Percentiles rank a stretch among this genome's conserved stretches.
Evolutionary conservation across 495 filamentous ascomycete species (phyloP).

Genomic region (Penicillium coprophilum): DNA sequence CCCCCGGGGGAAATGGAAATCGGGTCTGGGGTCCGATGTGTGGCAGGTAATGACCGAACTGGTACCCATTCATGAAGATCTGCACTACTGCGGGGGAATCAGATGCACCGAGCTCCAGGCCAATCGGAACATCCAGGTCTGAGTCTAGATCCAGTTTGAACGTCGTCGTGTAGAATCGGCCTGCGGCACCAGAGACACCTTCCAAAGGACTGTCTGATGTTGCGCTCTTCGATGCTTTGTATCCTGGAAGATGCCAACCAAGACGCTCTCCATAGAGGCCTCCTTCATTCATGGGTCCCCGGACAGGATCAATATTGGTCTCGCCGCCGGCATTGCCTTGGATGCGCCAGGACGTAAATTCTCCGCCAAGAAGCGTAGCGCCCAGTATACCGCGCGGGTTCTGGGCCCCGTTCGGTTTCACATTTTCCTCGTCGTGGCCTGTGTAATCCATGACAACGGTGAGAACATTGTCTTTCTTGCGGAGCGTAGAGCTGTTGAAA

Average conservation of each 20-base stretch:
- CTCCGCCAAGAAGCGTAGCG: conserved; percentile 47
- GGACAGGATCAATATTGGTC: conserved; percentile 58
- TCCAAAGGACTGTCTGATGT: conserved; percentile 40
- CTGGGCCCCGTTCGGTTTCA: conserved; percentile 59
- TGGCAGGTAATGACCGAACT: conserved; percentile 51
- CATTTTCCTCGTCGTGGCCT: conserved; percentile 63
- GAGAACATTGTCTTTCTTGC: conserved; percentile 52
- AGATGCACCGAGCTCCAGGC: conserved; percentile 31
- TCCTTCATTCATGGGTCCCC: conserved; percentile 74
- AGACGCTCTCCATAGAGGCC: conserved; percentile 64
- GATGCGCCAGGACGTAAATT: conserved; percentile 65
- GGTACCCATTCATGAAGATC: conserved; percentile 46
- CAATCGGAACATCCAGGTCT: conserved; percentile 43
- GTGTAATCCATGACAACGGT: conserved; percentile 70
- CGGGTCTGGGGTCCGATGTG: conserved; percentile 50
- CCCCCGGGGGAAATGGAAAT: conserved; percentile 50
- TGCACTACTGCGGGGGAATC: conserved; percentile 33
- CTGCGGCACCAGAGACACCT: conserved; percentile 51
- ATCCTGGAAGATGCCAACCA: conserved; percentile 65
- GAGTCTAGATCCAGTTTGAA: conserved; percentile 53
- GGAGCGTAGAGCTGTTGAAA: conserved; percentile 46
- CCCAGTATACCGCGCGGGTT: conserved; percentile 66
- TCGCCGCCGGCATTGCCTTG: conserved; percentile 75
- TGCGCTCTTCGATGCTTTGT: conserved; percentile 45
- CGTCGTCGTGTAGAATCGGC: conserved; percentile 58